Base-by-base conservation (phyloP, 805 yeast species). In the Candida loeiensis region DNA sequence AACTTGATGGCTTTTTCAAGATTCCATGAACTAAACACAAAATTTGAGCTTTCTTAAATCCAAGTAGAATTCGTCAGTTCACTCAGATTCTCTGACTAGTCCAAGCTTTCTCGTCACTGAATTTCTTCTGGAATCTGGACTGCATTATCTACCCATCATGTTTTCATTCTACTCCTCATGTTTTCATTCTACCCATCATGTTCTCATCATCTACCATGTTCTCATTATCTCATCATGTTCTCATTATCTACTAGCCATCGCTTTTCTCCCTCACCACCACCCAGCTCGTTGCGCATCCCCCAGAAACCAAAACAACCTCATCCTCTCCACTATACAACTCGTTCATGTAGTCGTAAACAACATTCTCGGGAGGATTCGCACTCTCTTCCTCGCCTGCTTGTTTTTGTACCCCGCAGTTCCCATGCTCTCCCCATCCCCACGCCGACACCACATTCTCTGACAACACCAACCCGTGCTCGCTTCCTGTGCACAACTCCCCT, bases 401-500 rank as follows among this genome's bases (percentile, higher is more conserved):
- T 3, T 31, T 27, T 15, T 47, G 38, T 1, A 40, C 36, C 0
- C 96, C 95, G 62, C 98, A 91, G 56, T 91, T 91, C 0, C 99
- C 99, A 59, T 91, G 99, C 54, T 93, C 98, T 11, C 96, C 97
- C 99, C 99, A 91, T 0, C 99, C 99, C 98, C 98, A 93, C 2
- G 90, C 74, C 40, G 54, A 64, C 0, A 89, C 81, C 6, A 41
- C 36, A 28, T 59, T 49, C 12, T 55, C 47, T 1, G 50, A 37
- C 5, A 59, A 54, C 8, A 76, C 50, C 13, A 89, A 51, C 0
- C 93, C 95, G 59, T 91, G 99, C 55, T 91, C 98, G 58, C 95
- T 86, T 0, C 99, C 99, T 14, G 18, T 71, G 1, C 69, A 66
- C 39, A 68, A 65, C 6, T 43, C 25, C 17, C 43, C 36, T 22